A percentile compares a stretch with the other conserved stretches of the same genome.
Conservation (phyloP, 768 basidiomycete genomes). For the Inosperma sp. region DNA sequence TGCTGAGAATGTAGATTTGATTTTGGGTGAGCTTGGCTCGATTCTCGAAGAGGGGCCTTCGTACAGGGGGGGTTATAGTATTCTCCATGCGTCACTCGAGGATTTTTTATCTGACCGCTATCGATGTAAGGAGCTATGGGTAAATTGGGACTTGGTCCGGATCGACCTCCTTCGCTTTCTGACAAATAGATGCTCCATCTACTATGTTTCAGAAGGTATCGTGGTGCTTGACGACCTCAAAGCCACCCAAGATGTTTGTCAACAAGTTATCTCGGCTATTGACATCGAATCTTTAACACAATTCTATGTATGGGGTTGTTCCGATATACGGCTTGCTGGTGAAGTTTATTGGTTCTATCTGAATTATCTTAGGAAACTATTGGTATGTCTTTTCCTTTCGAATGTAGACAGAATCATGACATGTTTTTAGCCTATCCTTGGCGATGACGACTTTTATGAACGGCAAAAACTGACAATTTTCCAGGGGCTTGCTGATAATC, state of each 20-base stretch:
- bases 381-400: too few species aligned
- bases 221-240: not conserved
- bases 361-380: too few species aligned
- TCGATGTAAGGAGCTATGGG: not conserved
- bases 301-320: not conserved
- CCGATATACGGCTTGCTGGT: too few species aligned
- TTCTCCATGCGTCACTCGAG: not conserved
- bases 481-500: not conserved
- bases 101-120: not conserved
- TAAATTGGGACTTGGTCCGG: not conserved
- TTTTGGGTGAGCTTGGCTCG: conserved; percentile 1
- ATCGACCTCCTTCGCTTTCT: conserved; percentile 1
- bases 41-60: not conserved
- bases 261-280: not conserved
- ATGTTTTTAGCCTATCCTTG: not conserved
- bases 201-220: too few species aligned
- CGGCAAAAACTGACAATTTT: not conserved
- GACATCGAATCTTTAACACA: not conserved
- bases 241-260: not conserved
- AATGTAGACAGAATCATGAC: too few species aligned
- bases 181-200: too few species aligned
- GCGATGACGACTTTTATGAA: not conserved
- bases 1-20: not conserved
- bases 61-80: not conserved
- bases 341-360: too few species aligned